These are phyloP conservation scores for Hura crepitans DNA, from an alignment of 441 rosid species.

Conservation along the genomic window DNA sequence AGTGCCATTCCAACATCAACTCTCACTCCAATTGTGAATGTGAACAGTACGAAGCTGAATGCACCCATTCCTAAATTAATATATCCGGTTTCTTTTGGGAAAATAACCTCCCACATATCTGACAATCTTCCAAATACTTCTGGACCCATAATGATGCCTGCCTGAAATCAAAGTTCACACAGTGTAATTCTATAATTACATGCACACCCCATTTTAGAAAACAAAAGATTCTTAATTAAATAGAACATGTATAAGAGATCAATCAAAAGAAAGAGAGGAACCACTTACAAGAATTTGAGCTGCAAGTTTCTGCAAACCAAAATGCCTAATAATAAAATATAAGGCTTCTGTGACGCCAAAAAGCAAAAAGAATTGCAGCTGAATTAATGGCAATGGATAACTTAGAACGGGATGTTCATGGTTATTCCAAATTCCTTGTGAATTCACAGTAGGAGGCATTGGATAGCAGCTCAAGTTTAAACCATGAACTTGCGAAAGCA, in stretches of 20 bases:
- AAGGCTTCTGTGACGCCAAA: background rate
- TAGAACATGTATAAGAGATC: too few species aligned
- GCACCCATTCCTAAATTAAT: background rate
- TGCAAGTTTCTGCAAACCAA: background rate
- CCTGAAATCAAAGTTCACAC: background rate
- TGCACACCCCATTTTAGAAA: too few species aligned
- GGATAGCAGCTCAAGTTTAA: background rate
- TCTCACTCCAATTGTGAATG: background rate
- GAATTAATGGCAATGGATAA: background rate
- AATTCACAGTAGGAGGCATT: background rate
- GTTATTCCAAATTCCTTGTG: conserved; percentile 1
- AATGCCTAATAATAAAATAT: background rate
- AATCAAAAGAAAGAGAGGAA: too few species aligned
- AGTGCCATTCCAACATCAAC: background rate
- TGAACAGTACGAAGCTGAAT: background rate
- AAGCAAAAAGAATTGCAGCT: background rate
- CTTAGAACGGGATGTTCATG: background rate
- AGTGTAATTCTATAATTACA: too few species aligned
- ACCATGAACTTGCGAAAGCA: background rate
- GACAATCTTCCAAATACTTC: background rate
- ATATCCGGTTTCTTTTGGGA: background rate
- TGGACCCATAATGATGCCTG: background rate
- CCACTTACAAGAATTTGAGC: background rate
- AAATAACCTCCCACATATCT: background rate
- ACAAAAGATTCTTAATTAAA: too few species aligned